Base-by-base conservation (phyloP, 345 rosid genomes). In the Euphorbia pulcherrima region DNA sequence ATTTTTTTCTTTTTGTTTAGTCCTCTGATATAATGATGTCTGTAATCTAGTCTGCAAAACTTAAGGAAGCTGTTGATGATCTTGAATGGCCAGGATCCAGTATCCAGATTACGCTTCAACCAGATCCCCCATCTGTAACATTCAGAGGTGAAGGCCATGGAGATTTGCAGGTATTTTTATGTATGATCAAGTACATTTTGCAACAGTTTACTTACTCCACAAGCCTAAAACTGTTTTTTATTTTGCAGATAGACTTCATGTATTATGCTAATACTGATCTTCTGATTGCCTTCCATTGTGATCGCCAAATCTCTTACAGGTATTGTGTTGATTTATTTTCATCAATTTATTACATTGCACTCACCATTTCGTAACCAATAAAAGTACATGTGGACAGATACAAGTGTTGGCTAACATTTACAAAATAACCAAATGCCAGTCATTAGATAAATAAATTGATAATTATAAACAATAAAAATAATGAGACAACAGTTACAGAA, bases 11-110 rank as follows among this genome's bases (percentile, higher is more conserved):
- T 30, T 44, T 44, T 44, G 16, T 16, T 18, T 39, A 59, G 20
- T 63, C 28, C 60, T 64, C 62, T 65, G 18, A 67, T 52, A 64
- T 63, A 6, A 20, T 58, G 41, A 44, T 62, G 5, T 35, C 33
- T 27, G 35, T 27, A 50, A 68, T 66, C 37, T 70, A 91, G 99
- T 94, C 97, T 74, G 85, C 93, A 44, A 92, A 92, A 35, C 56
- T 91, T 58, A 91, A 94, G 81, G 99, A 94, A 88, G 92, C 99
- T 26, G 81, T 91, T 35, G 97, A 89, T 80, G 99, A 91, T 76
- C 93, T 91, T 60, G 95, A 91, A 74, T 94, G 96, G 96, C 96
- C 96, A 68, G 96, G 97, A 65, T 82, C 99, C 55, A 81, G 92
- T 74, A 83, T 94, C 69, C 79, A 84, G 74, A 86, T 94, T 74